phyloP scores from a whole-genome alignment of 2,329 filamentous ascomycete species.

The Colletotrichum graminicola region DNA sequence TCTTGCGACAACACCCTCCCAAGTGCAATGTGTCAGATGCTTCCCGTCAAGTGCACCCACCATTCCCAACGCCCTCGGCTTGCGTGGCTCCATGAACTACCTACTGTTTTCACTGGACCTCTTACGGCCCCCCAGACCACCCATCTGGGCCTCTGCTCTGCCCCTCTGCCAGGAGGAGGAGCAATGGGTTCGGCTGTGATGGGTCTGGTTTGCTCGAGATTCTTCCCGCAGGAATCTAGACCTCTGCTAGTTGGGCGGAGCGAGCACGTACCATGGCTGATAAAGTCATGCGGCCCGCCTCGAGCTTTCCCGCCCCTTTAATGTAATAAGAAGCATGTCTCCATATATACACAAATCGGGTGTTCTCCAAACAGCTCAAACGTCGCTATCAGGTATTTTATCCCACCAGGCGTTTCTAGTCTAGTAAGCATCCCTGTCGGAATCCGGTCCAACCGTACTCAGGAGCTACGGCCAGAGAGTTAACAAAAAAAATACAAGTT shows the following conservation, averaged over 20 bases:
- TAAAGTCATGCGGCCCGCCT: conserved; percentile 25
- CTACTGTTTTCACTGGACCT: neutral
- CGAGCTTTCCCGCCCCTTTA: neutral
- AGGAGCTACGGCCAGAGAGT: conserved; percentile 10
- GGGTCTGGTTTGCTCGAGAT: conserved; percentile 29
- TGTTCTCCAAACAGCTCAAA: neutral
- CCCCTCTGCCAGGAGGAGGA: conserved; percentile 16
- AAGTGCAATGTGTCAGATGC: conserved; percentile 29
- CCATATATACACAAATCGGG: neutral
- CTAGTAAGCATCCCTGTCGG: neutral
- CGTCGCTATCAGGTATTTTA: neutral
- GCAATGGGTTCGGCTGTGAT: conserved; percentile 21
- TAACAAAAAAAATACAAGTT: too few relatives aligned
- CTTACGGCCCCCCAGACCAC: neutral
- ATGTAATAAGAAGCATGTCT: neutral
- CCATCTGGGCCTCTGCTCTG: conserved; percentile 7
- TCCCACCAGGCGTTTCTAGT: neutral
- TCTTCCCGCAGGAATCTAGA: conserved; percentile 10
- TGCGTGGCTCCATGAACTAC: conserved; percentile 1
- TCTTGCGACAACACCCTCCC: conserved; percentile 11
- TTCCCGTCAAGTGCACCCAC: conserved; percentile 25
- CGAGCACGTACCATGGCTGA: conserved; percentile 35
- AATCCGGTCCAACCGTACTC: conserved; percentile 7
- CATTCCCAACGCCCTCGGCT: conserved; percentile 33
- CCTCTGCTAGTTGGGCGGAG: neutral